Conservation (phyloP, 2,329 filamentous ascomycete species). For the Calonectria montana region DNA sequence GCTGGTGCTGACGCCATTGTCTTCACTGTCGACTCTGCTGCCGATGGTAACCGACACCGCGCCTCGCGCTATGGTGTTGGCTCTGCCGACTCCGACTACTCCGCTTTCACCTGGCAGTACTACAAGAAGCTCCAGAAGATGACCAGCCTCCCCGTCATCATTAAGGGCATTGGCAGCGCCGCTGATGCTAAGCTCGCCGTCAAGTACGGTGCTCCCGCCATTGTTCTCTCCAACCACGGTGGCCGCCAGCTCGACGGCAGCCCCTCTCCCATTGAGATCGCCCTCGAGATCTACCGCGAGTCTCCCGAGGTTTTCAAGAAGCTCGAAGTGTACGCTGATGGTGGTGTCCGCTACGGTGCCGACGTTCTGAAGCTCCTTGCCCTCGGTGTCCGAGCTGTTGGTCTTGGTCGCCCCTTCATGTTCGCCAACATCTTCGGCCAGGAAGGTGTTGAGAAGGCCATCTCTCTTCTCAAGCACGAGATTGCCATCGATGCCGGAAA, state of each 20-base stretch:
- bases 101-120: slow-evolving; percentile 48
- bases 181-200: slow-evolving; percentile 51
- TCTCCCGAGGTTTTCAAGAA: slow-evolving; percentile 52
- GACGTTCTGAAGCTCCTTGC: slow-evolving; percentile 58
- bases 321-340: slow-evolving; percentile 54
- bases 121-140: slow-evolving; percentile 50
- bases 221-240: slow-evolving; percentile 57
- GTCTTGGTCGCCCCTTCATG: slow-evolving; percentile 64
- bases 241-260: slow-evolving; percentile 55
- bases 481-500: slow-evolving; percentile 57
- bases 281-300: slow-evolving; percentile 52
- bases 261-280: slow-evolving; percentile 52
- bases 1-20: slow-evolving; percentile 51
- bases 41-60: slow-evolving; percentile 53
- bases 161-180: slow-evolving; percentile 54
- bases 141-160: slow-evolving; percentile 53
- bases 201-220: slow-evolving; percentile 46
- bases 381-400: slow-evolving; percentile 56
- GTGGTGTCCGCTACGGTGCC: slow-evolving; percentile 56
- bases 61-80: slow-evolving; percentile 53
- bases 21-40: slow-evolving; percentile 54
- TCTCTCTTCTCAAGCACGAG: slow-evolving; percentile 61
- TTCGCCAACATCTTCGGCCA: slow-evolving; percentile 63
- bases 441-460: slow-evolving; percentile 58
- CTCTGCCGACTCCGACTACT: slow-evolving; percentile 47